Evolutionary conservation across 2,329 filamentous ascomycete genomes (phyloP).

Genomic region (Macroventuria anomochaeta): DNA sequence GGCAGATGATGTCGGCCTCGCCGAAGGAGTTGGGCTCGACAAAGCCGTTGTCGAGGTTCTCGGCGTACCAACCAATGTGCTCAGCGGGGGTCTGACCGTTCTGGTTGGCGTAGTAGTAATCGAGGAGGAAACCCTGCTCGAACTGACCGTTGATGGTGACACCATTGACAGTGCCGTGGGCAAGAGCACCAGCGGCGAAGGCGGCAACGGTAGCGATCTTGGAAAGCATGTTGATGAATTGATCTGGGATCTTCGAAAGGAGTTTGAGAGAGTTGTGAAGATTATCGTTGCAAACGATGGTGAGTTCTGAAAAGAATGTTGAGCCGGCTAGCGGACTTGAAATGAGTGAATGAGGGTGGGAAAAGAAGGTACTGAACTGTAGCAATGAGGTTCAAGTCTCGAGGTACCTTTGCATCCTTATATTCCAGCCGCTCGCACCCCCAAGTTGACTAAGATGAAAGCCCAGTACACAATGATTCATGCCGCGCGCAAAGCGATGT

Average conservation of each 20-base stretch:
- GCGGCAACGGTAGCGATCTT: conserved; percentile 34
- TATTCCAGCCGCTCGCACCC: conserved; percentile 3
- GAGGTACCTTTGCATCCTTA: conserved; percentile 3
- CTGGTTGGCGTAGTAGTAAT: conserved; percentile 49
- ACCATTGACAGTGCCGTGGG: conserved; percentile 56
- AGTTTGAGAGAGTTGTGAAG: conserved; percentile 17
- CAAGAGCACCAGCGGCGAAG: conserved; percentile 49
- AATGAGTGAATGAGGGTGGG: conserved; percentile 34
- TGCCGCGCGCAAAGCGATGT: conserved; percentile 25
- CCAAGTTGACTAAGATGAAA: conserved; percentile 10
- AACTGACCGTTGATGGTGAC: conserved; percentile 57
- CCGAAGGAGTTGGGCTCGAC: conserved; percentile 39
- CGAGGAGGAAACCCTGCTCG: conserved; percentile 54
- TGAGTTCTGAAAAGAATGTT: conserved; percentile 39
- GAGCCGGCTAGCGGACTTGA: conserved; percentile 41
- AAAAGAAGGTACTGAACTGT: conserved; percentile 40
- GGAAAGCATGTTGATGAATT: conserved; percentile 37
- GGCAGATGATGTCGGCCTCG: conserved; percentile 63
- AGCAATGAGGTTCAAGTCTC: conserved; percentile 26
- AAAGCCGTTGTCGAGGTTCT: conserved; percentile 49
- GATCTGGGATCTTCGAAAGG: conserved; percentile 15
- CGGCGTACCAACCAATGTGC: conserved; percentile 54
- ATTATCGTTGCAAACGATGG: conserved; percentile 32
- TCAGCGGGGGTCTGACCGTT: conserved; percentile 36
- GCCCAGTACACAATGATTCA: conserved; percentile 18